phyloP scores from a whole-genome alignment of 306 rosid species.

The Castanospermum australe region DNA sequence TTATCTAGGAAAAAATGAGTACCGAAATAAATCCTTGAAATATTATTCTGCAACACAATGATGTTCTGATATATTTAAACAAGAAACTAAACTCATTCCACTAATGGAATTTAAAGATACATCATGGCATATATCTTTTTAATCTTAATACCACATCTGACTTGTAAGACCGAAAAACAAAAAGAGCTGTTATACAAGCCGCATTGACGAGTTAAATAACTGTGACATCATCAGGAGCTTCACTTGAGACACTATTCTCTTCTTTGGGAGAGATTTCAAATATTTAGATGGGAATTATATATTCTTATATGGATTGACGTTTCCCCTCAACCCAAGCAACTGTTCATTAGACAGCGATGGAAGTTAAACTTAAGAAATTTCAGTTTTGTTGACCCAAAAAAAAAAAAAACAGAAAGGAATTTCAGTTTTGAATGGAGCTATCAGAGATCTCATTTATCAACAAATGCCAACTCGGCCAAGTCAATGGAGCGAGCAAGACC shows the following conservation, averaged over 20 bases:
- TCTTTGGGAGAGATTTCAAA: no score
- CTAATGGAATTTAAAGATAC: background rate
- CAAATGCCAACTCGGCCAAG: constrained; percentile 76
- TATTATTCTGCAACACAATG: background rate
- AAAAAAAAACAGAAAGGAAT: no score
- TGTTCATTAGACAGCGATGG: background rate
- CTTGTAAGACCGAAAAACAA: background rate
- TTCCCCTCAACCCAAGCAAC: background rate
- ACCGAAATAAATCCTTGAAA: no score
- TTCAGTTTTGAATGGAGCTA: no score
- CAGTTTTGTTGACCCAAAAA: no score
- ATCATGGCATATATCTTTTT: background rate
- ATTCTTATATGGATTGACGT: background rate
- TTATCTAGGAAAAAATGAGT: no score
- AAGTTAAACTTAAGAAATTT: background rate
- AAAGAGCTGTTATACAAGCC: background rate
- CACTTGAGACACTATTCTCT: no score
- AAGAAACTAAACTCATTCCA: background rate
- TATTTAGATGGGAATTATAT: no score
- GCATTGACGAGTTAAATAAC: background rate
- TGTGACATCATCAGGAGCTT: background rate
- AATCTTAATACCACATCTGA: background rate
- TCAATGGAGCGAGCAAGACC: constrained; percentile 85
- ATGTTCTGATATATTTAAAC: background rate
- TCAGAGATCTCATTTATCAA: constrained; percentile 30